Base-by-base conservation (phyloP, 768 basidiomycete genomes). In the Cystobasidium onofrii region DNA sequence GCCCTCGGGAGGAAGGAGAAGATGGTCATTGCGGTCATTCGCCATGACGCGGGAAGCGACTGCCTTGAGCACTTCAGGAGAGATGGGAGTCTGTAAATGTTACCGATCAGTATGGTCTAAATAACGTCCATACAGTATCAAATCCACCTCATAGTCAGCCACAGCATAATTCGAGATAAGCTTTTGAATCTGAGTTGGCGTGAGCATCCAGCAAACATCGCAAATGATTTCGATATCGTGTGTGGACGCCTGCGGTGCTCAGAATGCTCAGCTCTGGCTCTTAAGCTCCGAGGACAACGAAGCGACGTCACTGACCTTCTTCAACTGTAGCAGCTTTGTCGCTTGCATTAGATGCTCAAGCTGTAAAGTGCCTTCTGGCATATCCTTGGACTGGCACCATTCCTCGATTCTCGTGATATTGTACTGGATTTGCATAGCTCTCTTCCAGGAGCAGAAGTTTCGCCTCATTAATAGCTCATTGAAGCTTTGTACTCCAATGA, bases 381-480 rank as follows among this genome's bases (percentile, higher is more conserved):
- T 97, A 80, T 96, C 92, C 36, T 98, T 96, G 29, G 96, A 94
- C 83, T 99, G 98, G 85, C 96, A 99, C 96, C 96, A 98, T 82
- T 97, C 94, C 79, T 94, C 92, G 79, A 94, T 90, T 76, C 77
- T 72, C 12, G 94, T 98, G 80, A 98, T 96, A 80, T 98, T 98
- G 82, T 99, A 99, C 81, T 99, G 96, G 73, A 99, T 98, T 86
- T 99, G 96, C 96, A 99, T 98, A 2, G 96, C 96, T 85, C 96
- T 87, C 83, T 99, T 99, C 96, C 96, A 99, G 7, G 94, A 97
- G 76, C 92, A 94, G 83, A 99, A 99, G 82, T 99, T 99, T 64
- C 96, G 86, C 79, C 96, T 86, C 96, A 99, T 99, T 64, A 99
- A 84, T 75, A 99, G 86, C 78, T 99, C 96, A 80, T 99, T 99